Evolutionary conservation across 768 basidiomycete species (phyloP), one percentile per base, ranked within the genome.

Genomic region (Naganishia friedmannii): DNA sequence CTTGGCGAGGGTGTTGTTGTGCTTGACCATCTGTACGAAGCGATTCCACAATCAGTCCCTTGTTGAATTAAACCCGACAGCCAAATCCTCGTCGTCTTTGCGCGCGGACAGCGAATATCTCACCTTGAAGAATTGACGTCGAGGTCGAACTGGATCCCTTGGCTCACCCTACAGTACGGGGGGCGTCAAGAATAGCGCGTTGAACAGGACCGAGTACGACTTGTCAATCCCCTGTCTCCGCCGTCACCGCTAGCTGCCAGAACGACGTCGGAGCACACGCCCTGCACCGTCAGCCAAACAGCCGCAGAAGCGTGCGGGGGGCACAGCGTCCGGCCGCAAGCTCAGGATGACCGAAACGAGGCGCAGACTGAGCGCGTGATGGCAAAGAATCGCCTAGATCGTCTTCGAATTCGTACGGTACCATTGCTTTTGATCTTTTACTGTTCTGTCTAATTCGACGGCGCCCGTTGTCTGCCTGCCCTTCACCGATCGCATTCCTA

Each of bases 1-100:
- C 70, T 77, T 77, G 66, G 72, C 76, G 66, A 79, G 70, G 68
- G 77, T 73, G 72, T 79, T 79, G 78, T 79, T 79, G 78, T 79
- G 78, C 73, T 77, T 77, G 73, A 79, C 78, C 78, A 74, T 72
- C 65, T 68, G 68, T 68, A 60, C 65, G 48, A 69, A 48, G 12
- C 21, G 31, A 32, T 37, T 31, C 34, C n/a, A 37, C 57, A 37
- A 58, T 63, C 60, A 63, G 60, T 42, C 26, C 12, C 39, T 39
- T n/a, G 23, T 42, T 13, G 42, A 10, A 37, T 37, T 37, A 10
- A 42, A 2, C 42, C 42, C 2, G 15, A 37, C 6, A 37, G 34
- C 4, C 12, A 42, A 42, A 42, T 42, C 42, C 9, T 42, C 42
- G 4, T 37, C 6, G 3, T 39, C 15, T 1, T 39, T 2, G 21